Base-by-base conservation (phyloP, 208 protist species). In the Leishmania tarentolae region DNA sequence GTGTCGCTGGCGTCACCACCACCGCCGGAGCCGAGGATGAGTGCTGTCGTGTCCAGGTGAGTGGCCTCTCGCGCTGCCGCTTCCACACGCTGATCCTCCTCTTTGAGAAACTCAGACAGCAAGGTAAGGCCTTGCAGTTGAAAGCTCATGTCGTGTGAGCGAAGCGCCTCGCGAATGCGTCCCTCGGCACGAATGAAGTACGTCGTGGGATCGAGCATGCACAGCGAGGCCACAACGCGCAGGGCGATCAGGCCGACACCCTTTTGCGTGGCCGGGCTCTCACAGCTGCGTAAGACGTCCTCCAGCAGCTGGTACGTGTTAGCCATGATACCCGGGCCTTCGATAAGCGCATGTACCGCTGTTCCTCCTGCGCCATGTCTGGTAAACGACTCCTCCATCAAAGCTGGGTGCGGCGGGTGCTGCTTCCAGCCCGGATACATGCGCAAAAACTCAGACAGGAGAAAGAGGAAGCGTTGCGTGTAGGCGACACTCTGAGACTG, bases 401-500 rank as follows among this genome's bases (percentile, higher is more conserved):
- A 74, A 61, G 82, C 56, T 17, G 79, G 46, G 28, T 81, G 82
- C 6, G 75, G 84, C 31, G 87, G 85, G 61, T 76, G 78, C 47
- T 87, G 74, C 79, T 79, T 76, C 93, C 94, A 98, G n/a, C 90
- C 93, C 42, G 88, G 92, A 78, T 95, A 98, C 66, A 86, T 81
- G 4, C 95, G 91, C 73, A 97, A 81, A 61, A 98, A 91, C 80
- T 96, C 92, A 21, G 93, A 96, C n/a, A 98, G 86, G 7, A 98
- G 88, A 83, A 98, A 98, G 42, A 97, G 86, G 78, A 95, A 96
- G 46, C 95, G 93, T 76, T 93, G 89, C 13, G 90, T 88, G 84
- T 98, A 98, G 35, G 85, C 88, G 42, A 93, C 72, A 70, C 86
- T 91, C 52, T 90, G 84, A 44, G 86, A 84, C 56, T 92, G 83